phyloP scores from a whole-genome alignment of 2,329 filamentous ascomycete genomes.

The Aspergillus luchuensis region DNA sequence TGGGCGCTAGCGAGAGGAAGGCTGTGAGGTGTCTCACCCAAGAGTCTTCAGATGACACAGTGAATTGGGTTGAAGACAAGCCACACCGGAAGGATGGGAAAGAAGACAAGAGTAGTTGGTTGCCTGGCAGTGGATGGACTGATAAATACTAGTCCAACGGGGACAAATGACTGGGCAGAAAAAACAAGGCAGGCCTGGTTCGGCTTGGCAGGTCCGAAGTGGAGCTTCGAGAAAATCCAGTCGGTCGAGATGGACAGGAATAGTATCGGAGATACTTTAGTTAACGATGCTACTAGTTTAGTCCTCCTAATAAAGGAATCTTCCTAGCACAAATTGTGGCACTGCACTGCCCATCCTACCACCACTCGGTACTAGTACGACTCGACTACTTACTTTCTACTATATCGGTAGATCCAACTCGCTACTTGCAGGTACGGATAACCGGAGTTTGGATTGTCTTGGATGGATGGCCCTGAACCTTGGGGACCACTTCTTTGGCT shows the following conservation, averaged over 20 bases:
- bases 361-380: no score
- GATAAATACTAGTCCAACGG: not conserved
- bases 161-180: not conserved
- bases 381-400: no score
- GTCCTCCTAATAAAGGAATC: no score
- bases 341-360: not conserved
- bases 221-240: not conserved
- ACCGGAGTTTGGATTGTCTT: no score
- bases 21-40: no score
- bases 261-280: not conserved
- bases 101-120: no score
- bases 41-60: no score
- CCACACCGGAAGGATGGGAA: no score
- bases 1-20: not conserved
- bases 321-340: not conserved
- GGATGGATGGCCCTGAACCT: not conserved
- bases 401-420: no score
- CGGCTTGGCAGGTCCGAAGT: conserved; percentile 5
- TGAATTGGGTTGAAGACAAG: no score
- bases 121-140: not conserved
- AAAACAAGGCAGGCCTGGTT: conserved; percentile 2
- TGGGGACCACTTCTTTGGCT: not conserved
- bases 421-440: no score
- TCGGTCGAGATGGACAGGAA: not conserved
- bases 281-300: no score